Evolutionary conservation across 176 grass and related monocot genomes (phyloP), one percentile per base, ranked within the genome.

Genomic region (Hsuehochloa calcarea): DNA sequence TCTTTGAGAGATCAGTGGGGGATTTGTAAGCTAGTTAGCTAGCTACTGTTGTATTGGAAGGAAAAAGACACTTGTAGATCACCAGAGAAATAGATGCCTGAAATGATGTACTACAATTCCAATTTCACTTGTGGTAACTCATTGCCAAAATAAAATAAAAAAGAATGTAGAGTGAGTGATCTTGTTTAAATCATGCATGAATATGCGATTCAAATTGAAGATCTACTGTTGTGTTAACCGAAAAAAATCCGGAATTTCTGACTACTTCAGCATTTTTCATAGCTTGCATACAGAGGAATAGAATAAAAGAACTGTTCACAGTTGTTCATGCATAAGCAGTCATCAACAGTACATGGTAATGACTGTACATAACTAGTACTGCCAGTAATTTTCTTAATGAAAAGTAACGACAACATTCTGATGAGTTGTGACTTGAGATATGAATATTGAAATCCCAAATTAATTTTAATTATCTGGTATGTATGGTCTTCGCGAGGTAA

Each of bases 11-110:
- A 79, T 79, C 61, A 39, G 54, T 31, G 22, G 38, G 26, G 40
- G 0, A 0, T 5, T 37, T 78, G 65, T 50, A 23, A 70, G 64
- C 23, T 29, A 29, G 29, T 29, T 29, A 29, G 29, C 29, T 61
- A 78, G 63, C 52, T 79, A 61, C 50, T 70, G 74, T 23, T 78
- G 84, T 85, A 78, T 66, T 68, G 72, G 38, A 16, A 76, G 8
- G 41, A 47, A 51, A 40, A 29, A 39, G 26, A 15, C 51, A 15
- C 1, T 23, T 52, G 59, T 43, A 17, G 34, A 87, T 66, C 46
- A 65, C 9, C 11, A 34, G 2, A 65, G 8, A 26, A 55, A 60
- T 70, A 8, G 44, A 46, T 46, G 23, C n/a, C 85, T 40, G 46
- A 3, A 68, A 54, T 17, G 5, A 55, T 81, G 64, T 26, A 55